phyloP scores from a whole-genome alignment of 2,329 filamentous ascomycete genomes.

The Apiospora marii region DNA sequence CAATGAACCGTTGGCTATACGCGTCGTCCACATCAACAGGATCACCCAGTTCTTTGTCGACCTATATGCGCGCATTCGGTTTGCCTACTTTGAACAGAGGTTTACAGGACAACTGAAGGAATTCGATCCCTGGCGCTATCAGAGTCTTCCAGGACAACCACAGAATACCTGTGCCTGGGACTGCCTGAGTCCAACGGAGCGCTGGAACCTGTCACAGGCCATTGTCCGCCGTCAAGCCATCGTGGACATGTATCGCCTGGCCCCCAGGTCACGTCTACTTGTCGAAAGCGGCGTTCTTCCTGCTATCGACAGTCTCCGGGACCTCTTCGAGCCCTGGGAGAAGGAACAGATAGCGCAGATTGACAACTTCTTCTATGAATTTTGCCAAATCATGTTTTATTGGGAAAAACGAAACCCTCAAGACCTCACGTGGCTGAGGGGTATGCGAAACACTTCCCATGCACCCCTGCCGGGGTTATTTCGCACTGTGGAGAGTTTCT shows the following conservation, averaged over 20 bases:
- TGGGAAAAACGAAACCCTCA: neutral
- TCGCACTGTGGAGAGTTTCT: too few relatives aligned
- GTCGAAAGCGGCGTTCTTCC: neutral
- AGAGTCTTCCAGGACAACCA: neutral
- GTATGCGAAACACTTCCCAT: too few relatives aligned
- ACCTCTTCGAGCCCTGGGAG: neutral
- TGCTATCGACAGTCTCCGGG: neutral
- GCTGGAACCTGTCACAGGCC: neutral
- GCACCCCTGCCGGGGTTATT: too few relatives aligned
- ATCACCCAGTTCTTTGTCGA: neutral
- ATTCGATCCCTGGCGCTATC: too few relatives aligned
- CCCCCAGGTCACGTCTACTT: too few relatives aligned
- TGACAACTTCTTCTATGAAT: neutral
- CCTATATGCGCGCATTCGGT: neutral
- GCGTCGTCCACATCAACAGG: neutral
- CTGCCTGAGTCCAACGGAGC: neutral
- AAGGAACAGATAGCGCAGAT: neutral
- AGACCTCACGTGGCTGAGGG: too few relatives aligned
- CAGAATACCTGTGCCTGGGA: too few relatives aligned
- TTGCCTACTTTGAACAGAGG: neutral
- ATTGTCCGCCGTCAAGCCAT: neutral
- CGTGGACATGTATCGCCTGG: neutral
- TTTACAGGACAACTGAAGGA: neutral
- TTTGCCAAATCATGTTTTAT: neutral
- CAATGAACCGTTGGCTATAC: neutral